Evolutionary conservation across 129 eudicot species (phyloP), one percentile per base, ranked within the genome.

Genomic region (Lonicera japonica): DNA sequence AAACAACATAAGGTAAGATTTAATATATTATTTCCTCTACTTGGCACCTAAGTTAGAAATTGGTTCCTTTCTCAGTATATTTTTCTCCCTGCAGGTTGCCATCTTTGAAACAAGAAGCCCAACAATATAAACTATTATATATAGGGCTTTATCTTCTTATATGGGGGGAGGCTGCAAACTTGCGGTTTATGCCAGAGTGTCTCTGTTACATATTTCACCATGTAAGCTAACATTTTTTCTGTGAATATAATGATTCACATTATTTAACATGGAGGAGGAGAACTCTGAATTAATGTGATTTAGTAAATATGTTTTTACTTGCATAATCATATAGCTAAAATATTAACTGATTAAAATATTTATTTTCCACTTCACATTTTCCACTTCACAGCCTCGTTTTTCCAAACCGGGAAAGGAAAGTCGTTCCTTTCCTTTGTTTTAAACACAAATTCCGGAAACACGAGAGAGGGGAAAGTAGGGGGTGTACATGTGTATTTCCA

Each of bases 161-260:
- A 76, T 94, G 99, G 99, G 99, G 99, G 18, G 99, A 94, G 79
- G 96, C 99, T 65, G 96, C 99, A 40, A 94, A 94, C 78, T 66
- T 94, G 64, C 78, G 96, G 57, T 94, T 94, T 70, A 94, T 94
- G 96, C 99, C 99, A 19, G 99, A 94, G 65, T 94, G 99, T 55
- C 89, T 94, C 57, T 91, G 95, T 60, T 94, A 85, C 56, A 85
- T 94, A 76, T 88, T 88, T 81, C 99, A 94, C 83, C 95, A 94
- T 75, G 99, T 94, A 88, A 58, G 95, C 65, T 77, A 17, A 56
- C 57, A 63, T 36, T 46, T 39, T n/a, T 40, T 4, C 16, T 43
- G 50, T 29, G 4, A 29, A 29, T 29, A 1, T 29, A 29, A 29
- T 29, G 36, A 29, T 29, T 29, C 2, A 29, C 36, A 29, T 6